These are phyloP conservation scores for Quercus tomentella DNA, from an alignment of 331 rosid genomes.

Conservation along the genomic window DNA sequence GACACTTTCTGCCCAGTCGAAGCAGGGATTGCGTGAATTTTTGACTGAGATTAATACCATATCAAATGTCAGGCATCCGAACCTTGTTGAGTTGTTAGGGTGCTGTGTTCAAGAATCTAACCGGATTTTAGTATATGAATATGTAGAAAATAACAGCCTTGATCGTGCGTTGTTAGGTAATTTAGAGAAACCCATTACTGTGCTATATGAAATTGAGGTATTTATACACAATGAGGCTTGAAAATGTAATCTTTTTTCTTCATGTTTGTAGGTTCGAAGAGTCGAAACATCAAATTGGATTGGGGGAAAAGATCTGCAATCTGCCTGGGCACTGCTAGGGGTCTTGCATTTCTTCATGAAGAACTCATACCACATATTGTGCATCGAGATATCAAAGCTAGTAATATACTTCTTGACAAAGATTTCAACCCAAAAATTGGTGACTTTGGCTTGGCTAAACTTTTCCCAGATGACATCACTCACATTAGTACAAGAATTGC, in stretches of 20 bases:
- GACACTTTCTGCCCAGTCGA: slow-evolving; percentile 76
- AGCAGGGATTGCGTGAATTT: slow-evolving; percentile 84
- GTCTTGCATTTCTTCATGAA: slow-evolving; percentile 88
- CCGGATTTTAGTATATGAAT: slow-evolving; percentile 82
- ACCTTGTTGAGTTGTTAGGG: slow-evolving; percentile 90
- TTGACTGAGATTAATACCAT: slow-evolving; percentile 72
- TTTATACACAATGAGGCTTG: background rate
- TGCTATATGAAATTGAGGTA: slow-evolving; percentile 12
- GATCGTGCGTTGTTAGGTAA: slow-evolving; percentile 72
- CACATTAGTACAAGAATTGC: slow-evolving; percentile 98
- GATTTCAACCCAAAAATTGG: slow-evolving; percentile 86
- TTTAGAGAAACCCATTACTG: slow-evolving; percentile 6
- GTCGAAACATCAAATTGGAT: slow-evolving; percentile 37
- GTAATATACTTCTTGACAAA: slow-evolving; percentile 76
- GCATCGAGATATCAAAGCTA: slow-evolving; percentile 97
- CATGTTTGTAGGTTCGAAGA: slow-evolving; percentile 45
- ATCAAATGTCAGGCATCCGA: slow-evolving; percentile 75
- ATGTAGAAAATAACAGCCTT: slow-evolving; percentile 77
- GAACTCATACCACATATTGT: slow-evolving; percentile 83
- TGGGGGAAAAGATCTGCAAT: slow-evolving; percentile 83
- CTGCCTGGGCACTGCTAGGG: slow-evolving; percentile 74
- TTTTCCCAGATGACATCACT: slow-evolving; percentile 89
- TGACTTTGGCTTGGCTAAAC: slow-evolving; percentile 95
- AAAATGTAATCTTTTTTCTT: slow-evolving; percentile 10
- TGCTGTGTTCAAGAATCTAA: slow-evolving; percentile 66